Conservation (phyloP, 2,329 filamentous ascomycete species). For the Dothideomycetes sp. region DNA sequence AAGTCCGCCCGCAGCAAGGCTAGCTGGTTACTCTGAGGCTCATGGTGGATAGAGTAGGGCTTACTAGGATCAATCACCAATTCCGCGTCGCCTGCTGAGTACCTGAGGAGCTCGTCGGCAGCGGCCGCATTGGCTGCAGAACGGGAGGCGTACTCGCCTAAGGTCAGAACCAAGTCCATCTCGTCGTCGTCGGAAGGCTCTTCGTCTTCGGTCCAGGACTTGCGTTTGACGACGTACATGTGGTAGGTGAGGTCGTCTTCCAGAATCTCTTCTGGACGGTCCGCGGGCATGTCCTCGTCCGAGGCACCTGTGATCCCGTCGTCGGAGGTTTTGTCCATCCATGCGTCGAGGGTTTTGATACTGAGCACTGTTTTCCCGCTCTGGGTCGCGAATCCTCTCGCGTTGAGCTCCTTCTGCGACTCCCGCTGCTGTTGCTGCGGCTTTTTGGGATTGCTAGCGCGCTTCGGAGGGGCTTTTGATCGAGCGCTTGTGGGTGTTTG, state of each 20-base stretch:
- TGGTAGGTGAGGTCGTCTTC: slow-evolving; percentile 3
- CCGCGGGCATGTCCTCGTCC: background rate
- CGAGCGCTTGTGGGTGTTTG: too few relatives aligned
- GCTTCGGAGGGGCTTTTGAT: too few relatives aligned
- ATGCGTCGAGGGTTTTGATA: too few relatives aligned
- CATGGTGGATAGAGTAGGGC: too few relatives aligned
- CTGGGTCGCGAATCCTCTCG: too few relatives aligned
- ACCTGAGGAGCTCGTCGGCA: slow-evolving; percentile 3
- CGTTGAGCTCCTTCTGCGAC: too few relatives aligned
- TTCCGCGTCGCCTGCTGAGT: background rate
- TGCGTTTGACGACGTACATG: slow-evolving; percentile 6
- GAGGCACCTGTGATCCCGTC: background rate
- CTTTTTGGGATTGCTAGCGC: too few relatives aligned
- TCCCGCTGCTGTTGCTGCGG: too few relatives aligned
- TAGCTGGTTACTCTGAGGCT: too few relatives aligned
- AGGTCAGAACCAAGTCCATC: background rate
- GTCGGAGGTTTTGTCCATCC: too few relatives aligned
- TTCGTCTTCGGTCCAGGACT: slow-evolving; percentile 1
- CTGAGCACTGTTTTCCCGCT: too few relatives aligned
- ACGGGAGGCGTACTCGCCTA: slow-evolving; percentile 1
- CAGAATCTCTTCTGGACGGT: background rate
- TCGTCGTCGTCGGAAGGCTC: background rate
- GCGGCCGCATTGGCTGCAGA: slow-evolving; percentile 5
- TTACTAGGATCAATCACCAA: too few relatives aligned
- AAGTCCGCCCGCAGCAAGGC: slow-evolving; percentile 1